Conservation (phyloP, 2,329 filamentous ascomycete genomes). For the Fusarium lyarnte region DNA sequence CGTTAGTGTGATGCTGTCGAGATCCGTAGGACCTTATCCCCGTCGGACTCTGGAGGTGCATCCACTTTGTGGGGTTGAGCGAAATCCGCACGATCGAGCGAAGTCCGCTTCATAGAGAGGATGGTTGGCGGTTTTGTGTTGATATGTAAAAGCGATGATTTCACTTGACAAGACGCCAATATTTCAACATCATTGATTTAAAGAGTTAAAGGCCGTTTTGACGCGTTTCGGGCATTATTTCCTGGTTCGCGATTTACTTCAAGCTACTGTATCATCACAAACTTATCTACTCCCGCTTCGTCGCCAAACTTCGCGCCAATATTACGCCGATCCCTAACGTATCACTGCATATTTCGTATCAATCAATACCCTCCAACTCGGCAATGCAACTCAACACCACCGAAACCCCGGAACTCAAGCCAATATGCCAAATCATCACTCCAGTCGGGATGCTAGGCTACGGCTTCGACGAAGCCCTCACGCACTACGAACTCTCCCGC, state of each 20-base stretch:
- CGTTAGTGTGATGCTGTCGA: not conserved
- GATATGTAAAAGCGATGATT: not conserved
- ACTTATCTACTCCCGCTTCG: too few species aligned
- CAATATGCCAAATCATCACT: constrained; percentile 50
- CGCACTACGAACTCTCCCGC: constrained; percentile 32
- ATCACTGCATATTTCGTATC: not conserved
- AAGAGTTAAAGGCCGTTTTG: fast-evolving
- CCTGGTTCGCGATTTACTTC: fast-evolving
- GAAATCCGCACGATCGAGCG: not conserved
- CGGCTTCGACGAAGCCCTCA: constrained; percentile 52
- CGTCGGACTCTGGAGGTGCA: not conserved
- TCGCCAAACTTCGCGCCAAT: not conserved
- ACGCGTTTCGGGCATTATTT: fast-evolving
- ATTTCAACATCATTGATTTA: fast-evolving
- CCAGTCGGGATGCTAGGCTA: constrained; percentile 62
- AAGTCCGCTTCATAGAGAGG: not conserved
- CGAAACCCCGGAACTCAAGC: not conserved
- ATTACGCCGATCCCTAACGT: not conserved
- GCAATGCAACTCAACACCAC: not conserved
- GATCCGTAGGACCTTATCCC: not conserved
- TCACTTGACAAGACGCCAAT: fast-evolving
- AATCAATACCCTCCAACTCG: too few species aligned
- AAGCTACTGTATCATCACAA: too few species aligned
- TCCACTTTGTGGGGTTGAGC: not conserved
- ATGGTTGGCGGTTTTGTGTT: not conserved